Percentiles rank a stretch among this genome's conserved stretches.
phyloP scores from a whole-genome alignment of 169 alveolate species.

The Eimeria falciformis region DNA sequence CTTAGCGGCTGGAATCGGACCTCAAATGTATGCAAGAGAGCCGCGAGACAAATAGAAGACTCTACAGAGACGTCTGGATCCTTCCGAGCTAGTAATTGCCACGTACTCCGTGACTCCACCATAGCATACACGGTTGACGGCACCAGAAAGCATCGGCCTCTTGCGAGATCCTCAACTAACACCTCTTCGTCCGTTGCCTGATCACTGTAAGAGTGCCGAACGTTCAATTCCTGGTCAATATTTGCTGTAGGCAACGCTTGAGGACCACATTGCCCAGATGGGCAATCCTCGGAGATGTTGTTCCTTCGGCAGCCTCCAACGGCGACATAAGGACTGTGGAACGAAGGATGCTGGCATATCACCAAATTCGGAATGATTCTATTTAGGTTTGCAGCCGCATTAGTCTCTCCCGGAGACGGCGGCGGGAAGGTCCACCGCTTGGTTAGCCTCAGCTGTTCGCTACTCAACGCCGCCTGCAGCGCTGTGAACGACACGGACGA shows the following conservation, averaged over 20 bases:
- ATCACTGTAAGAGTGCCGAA: neutral
- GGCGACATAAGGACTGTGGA: too few relatives aligned
- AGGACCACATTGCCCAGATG: too few relatives aligned
- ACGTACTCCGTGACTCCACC: neutral
- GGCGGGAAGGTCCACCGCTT: conserved; percentile 64
- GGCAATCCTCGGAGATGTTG: too few relatives aligned
- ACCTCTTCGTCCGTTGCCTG: conserved; percentile 54
- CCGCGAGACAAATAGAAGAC: conserved; percentile 41
- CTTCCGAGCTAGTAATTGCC: conserved; percentile 40
- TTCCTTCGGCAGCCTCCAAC: too few relatives aligned
- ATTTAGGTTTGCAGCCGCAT: too few relatives aligned
- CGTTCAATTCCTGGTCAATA: too few relatives aligned
- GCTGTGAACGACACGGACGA: neutral
- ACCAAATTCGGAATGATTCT: too few relatives aligned
- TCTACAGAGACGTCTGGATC: conserved; percentile 21
- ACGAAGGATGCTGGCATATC: too few relatives aligned
- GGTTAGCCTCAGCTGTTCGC: conserved; percentile 61
- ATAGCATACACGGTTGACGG: conserved; percentile 29
- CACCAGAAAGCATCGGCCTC: conserved; percentile 47
- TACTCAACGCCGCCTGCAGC: neutral
- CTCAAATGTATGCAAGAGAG: conserved; percentile 16
- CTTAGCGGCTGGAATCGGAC: conserved; percentile 45
- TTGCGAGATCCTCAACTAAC: conserved; percentile 43
- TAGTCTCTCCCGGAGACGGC: neutral
- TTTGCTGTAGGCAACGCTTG: too few relatives aligned